Evolutionary conservation across 768 basidiomycete species (phyloP), one percentile per base, ranked within the genome.

Genomic region (Cubamyces lactineus): DNA sequence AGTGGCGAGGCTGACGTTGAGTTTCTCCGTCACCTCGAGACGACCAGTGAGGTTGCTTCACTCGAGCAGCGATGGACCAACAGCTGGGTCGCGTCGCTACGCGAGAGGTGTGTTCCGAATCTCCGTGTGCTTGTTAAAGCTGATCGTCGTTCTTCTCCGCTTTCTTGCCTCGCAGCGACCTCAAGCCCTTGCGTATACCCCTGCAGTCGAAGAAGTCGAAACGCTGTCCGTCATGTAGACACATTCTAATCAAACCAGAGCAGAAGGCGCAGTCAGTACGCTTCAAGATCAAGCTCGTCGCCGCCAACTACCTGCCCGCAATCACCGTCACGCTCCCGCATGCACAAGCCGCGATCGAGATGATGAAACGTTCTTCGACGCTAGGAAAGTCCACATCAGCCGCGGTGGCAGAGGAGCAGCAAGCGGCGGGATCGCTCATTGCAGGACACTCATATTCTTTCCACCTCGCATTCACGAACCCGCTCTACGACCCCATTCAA

Each of bases 231-330:
- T 83, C 82, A 2, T 99, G 97, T 72, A 88, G 92, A 17, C 96
- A 98, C 74, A 97, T 98, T 67, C 84, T 99, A 64, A 97, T 98
- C 76, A 97, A 98, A 73, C 97, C 97, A 3, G 97, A 99, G 73
- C 91, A 96, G 71, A 99, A 99, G 72, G 90, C 95, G 0, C 93
- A 94, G 67, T 94, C 92, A 17, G 89, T 92, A 40, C 86, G 94
- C 17, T 98, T 89, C 82, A 98, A 98, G 77, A 98, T 99, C 76
- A 98, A 98, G 75, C 87, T 98, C 53, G 92, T 96, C 59, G 97
- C 96, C 0, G 86, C 92, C 28, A 96, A 91, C 72, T 98, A 98
- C 75, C 80, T 99, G 16, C 97, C 97, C 0, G 84, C 89, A 2
- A 91, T 98, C 34, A 83, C 86, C 6, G 84, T 94, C 39, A 75